These are phyloP conservation scores for Trametes elegans DNA, from an alignment of 768 basidiomycete genomes.

Conservation along the genomic window DNA sequence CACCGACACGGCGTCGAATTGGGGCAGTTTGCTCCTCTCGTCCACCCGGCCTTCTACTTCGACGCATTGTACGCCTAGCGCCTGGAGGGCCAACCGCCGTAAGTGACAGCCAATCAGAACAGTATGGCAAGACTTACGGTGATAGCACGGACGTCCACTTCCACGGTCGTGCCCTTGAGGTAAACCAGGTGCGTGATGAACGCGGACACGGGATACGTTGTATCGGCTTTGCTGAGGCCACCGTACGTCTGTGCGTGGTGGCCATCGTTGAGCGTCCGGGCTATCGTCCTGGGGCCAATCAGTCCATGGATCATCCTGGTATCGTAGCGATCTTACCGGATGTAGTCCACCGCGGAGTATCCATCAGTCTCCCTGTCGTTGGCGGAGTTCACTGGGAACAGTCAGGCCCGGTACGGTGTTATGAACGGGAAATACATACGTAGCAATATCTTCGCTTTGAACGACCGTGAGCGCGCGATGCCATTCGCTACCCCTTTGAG, in stretches of 20 bases:
- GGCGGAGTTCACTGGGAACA: constrained; percentile 66
- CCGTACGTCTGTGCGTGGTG: constrained; percentile 47
- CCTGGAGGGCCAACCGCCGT: constrained; percentile 32
- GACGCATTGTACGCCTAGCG: constrained; percentile 61
- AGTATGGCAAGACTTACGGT: constrained; percentile 45
- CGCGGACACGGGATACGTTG: constrained; percentile 70
- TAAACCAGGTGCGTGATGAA: constrained; percentile 87
- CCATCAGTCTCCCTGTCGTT: constrained; percentile 91
- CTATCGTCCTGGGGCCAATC: constrained; percentile 53
- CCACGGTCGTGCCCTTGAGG: constrained; percentile 59
- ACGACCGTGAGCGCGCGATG: constrained; percentile 69
- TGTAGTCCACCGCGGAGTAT: constrained; percentile 82
- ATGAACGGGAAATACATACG: constrained; percentile 44
- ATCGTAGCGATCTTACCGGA: constrained; percentile 47
- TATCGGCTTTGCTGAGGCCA: constrained; percentile 57
- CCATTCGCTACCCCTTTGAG: constrained; percentile 74
- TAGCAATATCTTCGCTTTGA: constrained; percentile 82
- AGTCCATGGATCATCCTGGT: no score
- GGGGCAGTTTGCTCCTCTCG: constrained; percentile 29
- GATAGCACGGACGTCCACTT: constrained; percentile 59
- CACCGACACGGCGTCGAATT: constrained; percentile 48
- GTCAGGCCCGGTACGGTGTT: constrained; percentile 6
- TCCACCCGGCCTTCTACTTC: constrained; percentile 38
- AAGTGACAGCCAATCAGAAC: not conserved
- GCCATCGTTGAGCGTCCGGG: constrained; percentile 61